Evolutionary conservation across 2,329 filamentous ascomycete genomes (phyloP).

Genomic region (Xylaria sp.): DNA sequence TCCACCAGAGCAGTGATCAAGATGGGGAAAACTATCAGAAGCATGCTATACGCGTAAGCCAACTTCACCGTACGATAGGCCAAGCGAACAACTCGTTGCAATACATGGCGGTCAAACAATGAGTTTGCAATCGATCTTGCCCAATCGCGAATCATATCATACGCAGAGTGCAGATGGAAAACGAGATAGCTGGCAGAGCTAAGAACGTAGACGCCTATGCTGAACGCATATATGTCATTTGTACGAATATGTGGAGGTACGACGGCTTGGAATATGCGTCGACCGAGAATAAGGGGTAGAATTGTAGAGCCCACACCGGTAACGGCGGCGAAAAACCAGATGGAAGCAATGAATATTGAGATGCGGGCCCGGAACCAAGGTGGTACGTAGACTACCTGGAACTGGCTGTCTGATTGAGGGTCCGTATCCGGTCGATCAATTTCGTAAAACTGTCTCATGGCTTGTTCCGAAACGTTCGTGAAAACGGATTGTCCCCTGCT

Average conservation of each 20-base stretch:
- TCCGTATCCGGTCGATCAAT: constrained; percentile 60
- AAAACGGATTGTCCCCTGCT: constrained; percentile 85
- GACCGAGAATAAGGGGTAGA: constrained; percentile 83
- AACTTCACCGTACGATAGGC: constrained; percentile 53
- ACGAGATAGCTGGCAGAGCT: constrained; percentile 69
- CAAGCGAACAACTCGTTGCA: constrained; percentile 40
- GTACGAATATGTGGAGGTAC: constrained; percentile 75
- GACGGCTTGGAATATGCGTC: constrained; percentile 74
- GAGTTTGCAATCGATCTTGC: constrained; percentile 33
- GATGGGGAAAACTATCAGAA: constrained; percentile 80
- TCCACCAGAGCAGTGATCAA: constrained; percentile 82
- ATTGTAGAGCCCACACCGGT: constrained; percentile 88
- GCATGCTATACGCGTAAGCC: constrained; percentile 75
- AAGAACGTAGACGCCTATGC: constrained; percentile 83
- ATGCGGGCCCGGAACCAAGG: constrained; percentile 83
- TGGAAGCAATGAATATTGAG: constrained; percentile 82
- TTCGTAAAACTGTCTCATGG: constrained; percentile 67
- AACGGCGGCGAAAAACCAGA: constrained; percentile 91
- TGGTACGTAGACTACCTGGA: constrained; percentile 79
- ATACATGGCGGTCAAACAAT: constrained; percentile 40
- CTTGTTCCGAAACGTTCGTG: constrained; percentile 72
- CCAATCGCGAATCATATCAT: constrained; percentile 43
- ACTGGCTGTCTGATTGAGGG: constrained; percentile 64
- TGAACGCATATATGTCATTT: constrained; percentile 97
- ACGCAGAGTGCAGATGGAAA: constrained; percentile 55